Evolutionary conservation across 495 filamentous ascomycete species (phyloP), one percentile per base, ranked within the genome.

Genomic region (Aspergillus indologenus): DNA sequence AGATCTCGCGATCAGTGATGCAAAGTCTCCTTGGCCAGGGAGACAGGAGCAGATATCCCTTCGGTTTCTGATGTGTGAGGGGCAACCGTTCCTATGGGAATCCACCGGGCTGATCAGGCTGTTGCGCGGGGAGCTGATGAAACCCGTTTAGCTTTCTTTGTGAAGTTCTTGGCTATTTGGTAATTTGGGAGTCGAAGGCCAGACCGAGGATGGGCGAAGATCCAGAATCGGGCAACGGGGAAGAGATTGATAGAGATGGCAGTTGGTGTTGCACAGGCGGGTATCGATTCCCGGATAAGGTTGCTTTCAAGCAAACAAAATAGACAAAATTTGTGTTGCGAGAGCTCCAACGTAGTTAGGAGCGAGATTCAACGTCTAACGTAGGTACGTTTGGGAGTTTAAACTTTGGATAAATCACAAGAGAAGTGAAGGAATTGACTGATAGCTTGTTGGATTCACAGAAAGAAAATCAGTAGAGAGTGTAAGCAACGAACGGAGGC

Each of bases 301-400:
- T 61, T 65, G 56, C 62, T 65, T 48, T 65, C 53, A 51, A 60
- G 58, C 58, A 60, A 60, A 60, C 58, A 59, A 47, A 43, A 31
- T 34, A 23, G 50, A 22, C 57, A 45, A 59, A 40, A 47, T 29
- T n/a, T 12, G 43, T 11, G n/a, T 18, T 20, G 47, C 40, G 17
- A 22, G 19, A 46, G 34, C 34, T 40, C 34, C 34, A 7, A 40
- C 2, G 7, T 40, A 11, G 12, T 11, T 3, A 29, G 34, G 34
- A 40, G 34, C 34, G 12, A 15, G 2, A 2, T 40, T 40, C 34
- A 11, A 40, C 34, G 5, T 40, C 34, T 7, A 40, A 15, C n/a
- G 34, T 40, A 40, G 34, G 34, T 40, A 40, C 34, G 5, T 40
- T 15, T 40, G 5, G 5, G 6, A 14, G 26, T 14, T 40, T 40